These are phyloP conservation scores for Beauveria rudraprayagi DNA, from an alignment of 2,329 filamentous ascomycete genomes.

Conservation along the genomic window DNA sequence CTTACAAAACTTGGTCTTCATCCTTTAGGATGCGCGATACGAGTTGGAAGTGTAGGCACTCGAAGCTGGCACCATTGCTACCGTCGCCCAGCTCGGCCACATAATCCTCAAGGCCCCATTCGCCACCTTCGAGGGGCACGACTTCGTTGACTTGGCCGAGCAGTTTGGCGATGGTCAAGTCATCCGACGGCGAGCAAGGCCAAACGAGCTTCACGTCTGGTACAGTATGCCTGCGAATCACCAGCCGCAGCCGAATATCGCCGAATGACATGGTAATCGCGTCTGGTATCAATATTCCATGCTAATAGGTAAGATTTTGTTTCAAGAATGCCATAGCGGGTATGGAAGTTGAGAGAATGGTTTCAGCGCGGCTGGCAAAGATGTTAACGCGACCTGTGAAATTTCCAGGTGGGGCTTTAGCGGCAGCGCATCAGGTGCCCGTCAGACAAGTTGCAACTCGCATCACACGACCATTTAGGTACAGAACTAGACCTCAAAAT, in stretches of 20 bases:
- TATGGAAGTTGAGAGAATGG: not conserved
- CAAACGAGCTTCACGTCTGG: slow-evolving; percentile 67
- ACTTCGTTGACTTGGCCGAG: slow-evolving; percentile 71
- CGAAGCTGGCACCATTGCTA: slow-evolving; percentile 53
- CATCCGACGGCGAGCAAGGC: slow-evolving; percentile 48
- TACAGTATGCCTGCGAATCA: slow-evolving; percentile 64
- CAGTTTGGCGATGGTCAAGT: slow-evolving; percentile 66
- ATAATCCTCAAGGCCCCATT: slow-evolving; percentile 90
- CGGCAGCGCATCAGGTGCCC: slow-evolving; percentile 1
- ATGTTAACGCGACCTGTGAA: slow-evolving; percentile 4
- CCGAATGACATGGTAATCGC: slow-evolving; percentile 21
- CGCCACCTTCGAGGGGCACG: slow-evolving; percentile 68
- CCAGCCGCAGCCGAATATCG: slow-evolving; percentile 61
- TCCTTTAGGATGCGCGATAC: slow-evolving; percentile 65
- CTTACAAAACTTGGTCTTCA: slow-evolving; percentile 75
- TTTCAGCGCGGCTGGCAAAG: not conserved
- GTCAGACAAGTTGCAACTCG: not conserved
- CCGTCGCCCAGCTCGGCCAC: slow-evolving; percentile 60
- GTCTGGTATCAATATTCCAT: not conserved
- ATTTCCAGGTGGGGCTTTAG: slow-evolving; percentile 9
- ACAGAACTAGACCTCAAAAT: not conserved
- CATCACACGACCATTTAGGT: not conserved
- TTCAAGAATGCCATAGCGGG: not conserved
- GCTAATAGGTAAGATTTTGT: not conserved
- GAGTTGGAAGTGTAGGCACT: slow-evolving; percentile 79